Percentiles rank a stretch among this genome's conserved stretches.
Conservation (phyloP, 139 green algal genomes). For the Ettlia oleoabundans region DNA sequence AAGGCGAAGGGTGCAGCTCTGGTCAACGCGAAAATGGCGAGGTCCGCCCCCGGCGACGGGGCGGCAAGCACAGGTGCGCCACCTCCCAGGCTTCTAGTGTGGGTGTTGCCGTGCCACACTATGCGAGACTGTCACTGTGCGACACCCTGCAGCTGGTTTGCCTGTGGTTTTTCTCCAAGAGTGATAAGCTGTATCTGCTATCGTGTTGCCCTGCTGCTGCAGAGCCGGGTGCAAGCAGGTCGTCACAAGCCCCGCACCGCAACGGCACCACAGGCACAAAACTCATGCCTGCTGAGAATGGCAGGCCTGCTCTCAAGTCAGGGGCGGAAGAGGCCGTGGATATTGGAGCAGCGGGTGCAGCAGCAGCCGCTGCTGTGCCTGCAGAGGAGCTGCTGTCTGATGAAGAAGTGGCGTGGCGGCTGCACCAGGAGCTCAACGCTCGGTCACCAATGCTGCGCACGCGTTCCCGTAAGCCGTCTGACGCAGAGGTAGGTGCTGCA, state of each 20-base stretch:
- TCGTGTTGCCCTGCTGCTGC: not conserved
- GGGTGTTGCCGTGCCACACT: too few species aligned
- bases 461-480: slow-evolving; percentile 30
- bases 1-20: too few species aligned
- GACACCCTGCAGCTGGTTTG: too few species aligned
- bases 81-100: too few species aligned
- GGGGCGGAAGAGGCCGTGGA: not conserved
- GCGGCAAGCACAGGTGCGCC: too few species aligned
- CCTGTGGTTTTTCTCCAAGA: not conserved
- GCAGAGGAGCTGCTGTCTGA: slow-evolving; percentile 38
- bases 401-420: slow-evolving; percentile 67
- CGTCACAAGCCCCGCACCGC: not conserved
- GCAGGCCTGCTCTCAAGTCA: too few species aligned
- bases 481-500: not conserved
- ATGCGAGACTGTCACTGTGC: too few species aligned
- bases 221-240: not conserved
- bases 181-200: not conserved
- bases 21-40: too few species aligned
- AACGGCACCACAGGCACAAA: not conserved
- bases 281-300: not conserved
- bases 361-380: not conserved
- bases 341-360: not conserved
- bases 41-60: too few species aligned
- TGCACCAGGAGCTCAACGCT: slow-evolving; percentile 63
- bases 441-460: slow-evolving; percentile 35